Base-by-base conservation (phyloP, 164 flowering plant genomes). In the Hamamelis virginiana region DNA sequence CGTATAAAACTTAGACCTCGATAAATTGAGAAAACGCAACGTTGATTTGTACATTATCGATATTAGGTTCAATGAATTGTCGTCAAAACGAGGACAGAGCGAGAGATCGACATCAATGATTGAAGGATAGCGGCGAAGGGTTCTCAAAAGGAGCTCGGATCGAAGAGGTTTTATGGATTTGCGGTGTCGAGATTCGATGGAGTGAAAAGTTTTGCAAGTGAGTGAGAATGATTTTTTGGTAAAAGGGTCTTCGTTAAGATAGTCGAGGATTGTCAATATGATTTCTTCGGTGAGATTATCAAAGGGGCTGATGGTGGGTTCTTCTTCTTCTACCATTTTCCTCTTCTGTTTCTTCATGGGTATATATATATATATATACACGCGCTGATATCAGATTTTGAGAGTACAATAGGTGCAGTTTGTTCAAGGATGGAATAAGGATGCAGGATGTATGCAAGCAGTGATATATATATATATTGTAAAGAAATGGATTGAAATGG, bases 251-350 rank as follows among this genome's bases (percentile, higher is more conserved):
- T 69, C 55, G 41, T 53, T 19, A 47, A 87, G 81, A 51, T 68
- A 68, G 72, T 88, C 89, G 28, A 86, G 80, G 76, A 87, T 80
- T 8, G 68, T 25, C 72, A 83, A 86, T 15, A 84, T 53, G 50
- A 83, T 59, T 63, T 90, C 97, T n/a, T 89, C 91, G 5, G 86
- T 73, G 18, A 93, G 81, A 10, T 76, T 76, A 58, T 88, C 91
- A 67, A 91, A 88, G 59, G 50, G 66, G 76, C 57, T 76, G 71
- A 43, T 47, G 15, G 9, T 12, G 41, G 41, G 62, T 4, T 53
- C 47, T 77, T 41, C 41, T 33, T 33, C 41, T 33, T 33, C 41
- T 6, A 2, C 41, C 41, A 33, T 33, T 33, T 33, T 33, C 41
- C 6, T 33, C 41, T 33, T 33, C 41, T 60, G 81, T 73, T 59